Conservation (phyloP, 805 yeast species). For the Kodamaea lidongshanica region DNA sequence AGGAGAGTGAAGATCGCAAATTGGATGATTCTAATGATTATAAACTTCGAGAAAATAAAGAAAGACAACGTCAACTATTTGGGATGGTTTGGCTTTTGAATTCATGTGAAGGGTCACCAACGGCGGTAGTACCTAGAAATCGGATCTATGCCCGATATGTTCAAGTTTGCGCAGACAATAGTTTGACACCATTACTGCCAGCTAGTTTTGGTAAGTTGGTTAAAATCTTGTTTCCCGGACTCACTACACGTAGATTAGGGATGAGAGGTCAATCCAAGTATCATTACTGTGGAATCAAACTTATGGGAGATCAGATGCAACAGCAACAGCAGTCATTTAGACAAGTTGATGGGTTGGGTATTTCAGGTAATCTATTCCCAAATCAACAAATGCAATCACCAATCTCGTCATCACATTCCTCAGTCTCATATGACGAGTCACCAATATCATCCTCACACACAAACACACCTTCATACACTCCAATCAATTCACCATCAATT, state of each 20-base stretch:
- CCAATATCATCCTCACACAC: constrained; percentile 14
- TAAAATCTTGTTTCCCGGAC: constrained; percentile 54
- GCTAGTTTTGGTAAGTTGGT: constrained; percentile 67
- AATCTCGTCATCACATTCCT: constrained; percentile 12
- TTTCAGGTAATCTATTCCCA: neutral
- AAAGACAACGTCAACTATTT: constrained; percentile 66
- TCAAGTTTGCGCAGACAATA: constrained; percentile 32
- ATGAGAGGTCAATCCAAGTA: constrained; percentile 77
- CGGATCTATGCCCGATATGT: constrained; percentile 38
- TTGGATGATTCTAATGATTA: constrained; percentile 2
- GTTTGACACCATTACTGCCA: constrained; percentile 58
- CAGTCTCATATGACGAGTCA: constrained; percentile 13
- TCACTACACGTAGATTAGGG: constrained; percentile 75
- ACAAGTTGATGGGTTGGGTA: no score
- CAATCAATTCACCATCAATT: constrained; percentile 15
- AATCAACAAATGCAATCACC: constrained; percentile 10
- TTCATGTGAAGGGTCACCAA: constrained; percentile 48
- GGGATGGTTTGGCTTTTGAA: constrained; percentile 77
- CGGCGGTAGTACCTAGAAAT: constrained; percentile 39
- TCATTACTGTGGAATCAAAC: constrained; percentile 73
- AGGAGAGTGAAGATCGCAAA: constrained; percentile 8
- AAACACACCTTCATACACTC: constrained; percentile 14
- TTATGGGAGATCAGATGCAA: constrained; percentile 29
- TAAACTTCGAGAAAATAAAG: constrained; percentile 24
- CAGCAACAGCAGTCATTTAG: constrained; percentile 13